A percentile compares a stretch with the other conserved stretches of the same genome.
Conservation (phyloP, 495 filamentous ascomycete species). For the Aspergillus incahuasiensis region DNA sequence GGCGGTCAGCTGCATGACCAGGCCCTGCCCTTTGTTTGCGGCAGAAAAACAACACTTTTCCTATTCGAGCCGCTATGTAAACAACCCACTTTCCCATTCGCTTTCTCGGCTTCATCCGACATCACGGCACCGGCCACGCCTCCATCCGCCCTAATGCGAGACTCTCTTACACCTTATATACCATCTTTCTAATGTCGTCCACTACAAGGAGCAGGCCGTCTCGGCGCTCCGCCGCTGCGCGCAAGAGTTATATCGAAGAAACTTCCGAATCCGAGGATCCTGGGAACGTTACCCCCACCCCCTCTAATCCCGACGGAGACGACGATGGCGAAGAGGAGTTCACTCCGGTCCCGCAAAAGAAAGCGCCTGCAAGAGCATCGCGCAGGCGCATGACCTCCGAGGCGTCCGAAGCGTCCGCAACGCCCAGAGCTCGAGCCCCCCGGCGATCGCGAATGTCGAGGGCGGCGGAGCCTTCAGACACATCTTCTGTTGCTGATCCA, state of each 20-base stretch:
- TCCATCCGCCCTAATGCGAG: conserved; percentile 30
- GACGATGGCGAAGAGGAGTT: conserved; percentile 69
- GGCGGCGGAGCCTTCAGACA: conserved; percentile 28
- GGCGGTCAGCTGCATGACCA: conserved; percentile 23
- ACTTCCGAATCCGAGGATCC: conserved; percentile 62
- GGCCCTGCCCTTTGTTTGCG: conserved; percentile 18
- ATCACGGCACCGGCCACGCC: conserved; percentile 16
- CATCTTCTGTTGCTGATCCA: conserved; percentile 25
- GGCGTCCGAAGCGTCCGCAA: neutral
- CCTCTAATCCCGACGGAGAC: conserved; percentile 37
- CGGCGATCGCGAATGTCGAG: conserved; percentile 33
- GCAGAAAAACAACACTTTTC: conserved; percentile 37
- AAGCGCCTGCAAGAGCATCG: conserved; percentile 40
- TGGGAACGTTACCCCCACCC: conserved; percentile 49
- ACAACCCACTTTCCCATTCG: conserved; percentile 40
- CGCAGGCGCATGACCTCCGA: conserved; percentile 57
- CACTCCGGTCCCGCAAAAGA: conserved; percentile 60
- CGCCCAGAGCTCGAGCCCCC: conserved; percentile 29
- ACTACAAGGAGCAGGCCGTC: conserved; percentile 68
- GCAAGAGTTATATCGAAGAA: conserved; percentile 69
- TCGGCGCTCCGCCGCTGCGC: conserved; percentile 64
- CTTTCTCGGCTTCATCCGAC: conserved; percentile 22
- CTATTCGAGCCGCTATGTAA: conserved; percentile 39
- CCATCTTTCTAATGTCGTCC: conserved; percentile 45
- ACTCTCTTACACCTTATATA: conserved; percentile 15